These are phyloP conservation scores for Dioscorea zingiberensis DNA, from an alignment of 106 monocot species.

Conservation along the genomic window DNA sequence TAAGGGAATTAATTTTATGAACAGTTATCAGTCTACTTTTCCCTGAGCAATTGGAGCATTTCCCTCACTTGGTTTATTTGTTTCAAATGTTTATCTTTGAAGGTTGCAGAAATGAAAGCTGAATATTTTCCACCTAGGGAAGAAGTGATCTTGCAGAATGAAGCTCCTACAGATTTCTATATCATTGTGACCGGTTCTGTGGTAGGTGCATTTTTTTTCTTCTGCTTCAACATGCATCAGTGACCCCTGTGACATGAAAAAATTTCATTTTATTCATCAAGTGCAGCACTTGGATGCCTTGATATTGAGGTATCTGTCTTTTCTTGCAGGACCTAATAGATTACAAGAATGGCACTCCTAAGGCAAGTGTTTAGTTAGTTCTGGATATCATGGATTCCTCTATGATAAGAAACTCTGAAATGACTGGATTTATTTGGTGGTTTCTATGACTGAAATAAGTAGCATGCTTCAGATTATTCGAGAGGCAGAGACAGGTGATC, in stretches of 20 bases:
- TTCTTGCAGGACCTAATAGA: conserved; percentile 17
- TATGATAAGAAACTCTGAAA: no score
- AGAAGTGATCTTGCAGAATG: conserved; percentile 33
- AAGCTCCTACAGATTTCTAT: conserved; percentile 24
- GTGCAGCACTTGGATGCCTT: no score
- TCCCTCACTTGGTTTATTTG: background rate
- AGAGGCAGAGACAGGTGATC: conserved; percentile 13
- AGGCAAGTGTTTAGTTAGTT: conserved; percentile 8
- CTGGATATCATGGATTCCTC: background rate
- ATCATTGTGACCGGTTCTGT: conserved; percentile 18
- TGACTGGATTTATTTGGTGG: no score
- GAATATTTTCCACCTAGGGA: conserved; percentile 32
- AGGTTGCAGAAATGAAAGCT: conserved; percentile 33
- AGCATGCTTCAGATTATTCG: conserved; percentile 8
- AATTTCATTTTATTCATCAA: no score
- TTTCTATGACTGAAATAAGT: no score
- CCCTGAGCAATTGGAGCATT: no score
- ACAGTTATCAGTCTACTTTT: background rate
- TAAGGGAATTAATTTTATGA: background rate
- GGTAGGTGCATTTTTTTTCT: conserved; percentile 3
- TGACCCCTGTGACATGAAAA: no score
- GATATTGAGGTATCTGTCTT: background rate
- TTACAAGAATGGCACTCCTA: background rate
- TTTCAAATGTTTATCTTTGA: background rate
- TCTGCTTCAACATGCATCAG: background rate